Base-by-base conservation (phyloP, 148 eudicot species). In the Cornus kousa region DNA sequence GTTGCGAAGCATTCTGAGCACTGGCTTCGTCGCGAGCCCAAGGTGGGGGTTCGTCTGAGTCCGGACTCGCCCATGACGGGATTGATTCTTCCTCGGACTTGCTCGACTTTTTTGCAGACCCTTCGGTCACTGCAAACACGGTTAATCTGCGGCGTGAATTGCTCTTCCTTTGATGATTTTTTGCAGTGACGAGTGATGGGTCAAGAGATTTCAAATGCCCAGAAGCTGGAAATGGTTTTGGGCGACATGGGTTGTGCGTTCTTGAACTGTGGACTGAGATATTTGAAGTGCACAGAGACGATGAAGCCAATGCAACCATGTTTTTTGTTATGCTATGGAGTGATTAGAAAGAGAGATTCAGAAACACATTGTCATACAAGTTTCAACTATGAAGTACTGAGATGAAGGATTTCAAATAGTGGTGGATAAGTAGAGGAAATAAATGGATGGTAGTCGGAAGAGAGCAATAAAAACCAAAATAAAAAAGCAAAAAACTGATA, bases 21-120 rank as follows among this genome's bases (percentile, higher is more conserved):
- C 82, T 86, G 60, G 81, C 84, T 75, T 94, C 97, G 31, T 81
- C 75, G 19, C 94, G 86, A 66, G 98, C 99, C 99, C 99, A 96
- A 46, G 99, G 99, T 2, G 99, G 99, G 2, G 91, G 97, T 86
- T 93, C 99, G n/a, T 91, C 93, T 0, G 99, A 89, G 76, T 87
- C 91, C 3, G 91, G 97, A 72, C 79, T 83, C 55, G 98, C 99
- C 99, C 99, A 96, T 9, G 92, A 82, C 31, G 99, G 99, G 67
- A 91, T 79, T 72, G 87, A 76, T 60, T 90, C 80, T 78, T 80
- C 80, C 74, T 48, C 79, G 20, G 88, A 81, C 57, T 91, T 86
- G 16, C 80, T 85, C 7, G 90, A 74, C 40, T 85, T 87, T 60
- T 88, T 88, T 46, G 84, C 85, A 28, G 87, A 87, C 65, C 86